Conservation (phyloP, 2,329 filamentous ascomycete genomes). For the Monosporascus sp. region DNA sequence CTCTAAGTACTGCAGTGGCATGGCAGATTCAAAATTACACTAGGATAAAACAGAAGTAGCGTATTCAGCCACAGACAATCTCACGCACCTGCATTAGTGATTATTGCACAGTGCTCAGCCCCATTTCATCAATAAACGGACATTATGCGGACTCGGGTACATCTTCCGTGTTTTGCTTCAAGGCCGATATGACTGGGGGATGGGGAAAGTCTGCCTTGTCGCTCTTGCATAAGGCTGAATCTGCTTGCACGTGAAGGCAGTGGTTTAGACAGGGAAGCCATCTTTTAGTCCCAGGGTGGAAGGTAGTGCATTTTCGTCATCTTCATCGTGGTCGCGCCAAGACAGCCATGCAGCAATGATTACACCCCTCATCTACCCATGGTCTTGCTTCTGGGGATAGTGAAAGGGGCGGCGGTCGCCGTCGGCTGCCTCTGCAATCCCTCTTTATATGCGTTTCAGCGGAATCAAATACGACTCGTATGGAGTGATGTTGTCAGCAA, state of each 20-base stretch:
- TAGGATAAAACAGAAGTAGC: background rate
- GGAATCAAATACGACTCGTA: background rate
- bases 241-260: background rate
- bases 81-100: background rate
- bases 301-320: background rate
- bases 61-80: background rate
- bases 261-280: background rate
- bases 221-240: background rate
- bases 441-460: background rate
- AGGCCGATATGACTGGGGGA: background rate
- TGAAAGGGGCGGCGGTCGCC: background rate
- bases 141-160: background rate
- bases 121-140: background rate
- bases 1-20: too few species aligned
- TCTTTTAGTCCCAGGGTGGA: background rate
- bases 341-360: background rate
- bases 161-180: background rate
- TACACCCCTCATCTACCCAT: background rate
- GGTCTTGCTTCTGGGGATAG: background rate
- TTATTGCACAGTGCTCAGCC: background rate
- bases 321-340: background rate
- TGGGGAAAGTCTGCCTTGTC: background rate
- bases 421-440: background rate
- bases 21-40: too few species aligned
- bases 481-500: background rate